Conservation (phyloP, 169 alveolate genomes). For the Cystoisospora suis region DNA sequence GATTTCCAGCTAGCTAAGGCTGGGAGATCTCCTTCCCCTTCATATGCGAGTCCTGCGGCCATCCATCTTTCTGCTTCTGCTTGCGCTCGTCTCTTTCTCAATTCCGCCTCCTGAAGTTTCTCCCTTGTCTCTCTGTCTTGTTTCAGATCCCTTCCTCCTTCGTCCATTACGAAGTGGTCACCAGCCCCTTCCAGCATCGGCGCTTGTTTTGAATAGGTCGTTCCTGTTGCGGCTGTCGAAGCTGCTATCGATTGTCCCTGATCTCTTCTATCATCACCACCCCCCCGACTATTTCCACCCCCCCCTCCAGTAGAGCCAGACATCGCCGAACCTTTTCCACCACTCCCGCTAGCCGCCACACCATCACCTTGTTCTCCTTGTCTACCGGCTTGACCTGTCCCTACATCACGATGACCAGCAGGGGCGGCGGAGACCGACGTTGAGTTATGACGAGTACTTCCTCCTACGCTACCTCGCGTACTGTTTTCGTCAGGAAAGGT, state of each 20-base stretch:
- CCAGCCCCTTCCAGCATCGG: too few species aligned
- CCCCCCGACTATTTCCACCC: too few species aligned
- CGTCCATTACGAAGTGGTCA: too few species aligned
- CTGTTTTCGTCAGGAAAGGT: too few species aligned
- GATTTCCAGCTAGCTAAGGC: background rate
- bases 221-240: too few species aligned
- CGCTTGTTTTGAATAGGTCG: too few species aligned
- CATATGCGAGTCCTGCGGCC: slow-evolving; percentile 14
- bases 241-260: background rate
- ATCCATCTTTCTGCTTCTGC: slow-evolving; percentile 9
- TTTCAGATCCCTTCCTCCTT: background rate
- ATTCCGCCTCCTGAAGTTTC: slow-evolving; percentile 8
- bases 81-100: too few species aligned
- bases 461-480: too few species aligned
- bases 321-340: background rate
- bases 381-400: too few species aligned
- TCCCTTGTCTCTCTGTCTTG: slow-evolving; percentile 6
- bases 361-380: background rate
- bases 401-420: background rate
- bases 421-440: slow-evolving; percentile 1
- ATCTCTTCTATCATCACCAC: background rate
- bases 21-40: slow-evolving; percentile 6
- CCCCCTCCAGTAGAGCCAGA: background rate
- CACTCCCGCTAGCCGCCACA: background rate
- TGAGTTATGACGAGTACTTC: too few species aligned